Percentiles rank a stretch among this genome's conserved stretches.
phyloP scores from a whole-genome alignment of 352 stramenopile species.

The Phytophthora citricola region DNA sequence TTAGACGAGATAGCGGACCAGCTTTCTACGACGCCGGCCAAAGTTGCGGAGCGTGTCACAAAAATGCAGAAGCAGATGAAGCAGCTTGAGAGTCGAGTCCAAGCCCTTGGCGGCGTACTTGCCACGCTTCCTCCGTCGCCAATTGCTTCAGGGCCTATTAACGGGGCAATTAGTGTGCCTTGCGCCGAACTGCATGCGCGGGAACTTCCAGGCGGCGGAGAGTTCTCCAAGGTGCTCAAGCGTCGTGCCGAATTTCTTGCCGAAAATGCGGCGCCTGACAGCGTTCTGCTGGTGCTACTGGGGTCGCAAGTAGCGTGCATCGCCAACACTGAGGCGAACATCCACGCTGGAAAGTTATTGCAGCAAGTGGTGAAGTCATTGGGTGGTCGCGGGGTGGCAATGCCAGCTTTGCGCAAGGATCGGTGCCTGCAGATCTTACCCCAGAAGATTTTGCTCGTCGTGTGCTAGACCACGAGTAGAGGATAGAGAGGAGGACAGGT shows the following conservation, averaged over 20 bases:
- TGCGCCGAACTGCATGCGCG: conserved; percentile 48
- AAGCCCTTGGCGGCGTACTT: conserved; percentile 62
- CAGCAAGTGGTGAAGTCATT: conserved; percentile 60
- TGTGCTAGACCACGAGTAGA: conserved; percentile 19
- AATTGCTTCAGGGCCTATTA: conserved; percentile 35
- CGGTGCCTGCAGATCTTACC: conserved; percentile 27
- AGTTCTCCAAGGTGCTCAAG: conserved; percentile 64
- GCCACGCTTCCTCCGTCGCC: conserved; percentile 49
- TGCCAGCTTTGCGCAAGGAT: conserved; percentile 69
- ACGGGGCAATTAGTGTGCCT: conserved; percentile 21
- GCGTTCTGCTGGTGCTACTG: conserved; percentile 58
- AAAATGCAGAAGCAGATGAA: conserved; percentile 82
- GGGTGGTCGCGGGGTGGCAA: conserved; percentile 68
- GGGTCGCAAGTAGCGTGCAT: conserved; percentile 63
- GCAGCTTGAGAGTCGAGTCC: conserved; percentile 55
- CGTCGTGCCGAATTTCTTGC: conserved; percentile 68
- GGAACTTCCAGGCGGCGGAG: conserved; percentile 26
- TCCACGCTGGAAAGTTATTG: conserved; percentile 65
- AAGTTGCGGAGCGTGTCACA: conserved; percentile 65
- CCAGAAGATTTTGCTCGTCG: conserved; percentile 33
- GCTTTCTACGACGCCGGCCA: conserved; percentile 67
- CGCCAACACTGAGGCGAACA: conserved; percentile 29
- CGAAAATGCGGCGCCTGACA: conserved; percentile 26
- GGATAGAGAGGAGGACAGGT: conserved; percentile 11
- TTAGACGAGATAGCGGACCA: conserved; percentile 56